These are phyloP conservation scores for Ophiostoma sp. DNA, from an alignment of 2,329 filamentous ascomycete genomes.

Conservation along the genomic window DNA sequence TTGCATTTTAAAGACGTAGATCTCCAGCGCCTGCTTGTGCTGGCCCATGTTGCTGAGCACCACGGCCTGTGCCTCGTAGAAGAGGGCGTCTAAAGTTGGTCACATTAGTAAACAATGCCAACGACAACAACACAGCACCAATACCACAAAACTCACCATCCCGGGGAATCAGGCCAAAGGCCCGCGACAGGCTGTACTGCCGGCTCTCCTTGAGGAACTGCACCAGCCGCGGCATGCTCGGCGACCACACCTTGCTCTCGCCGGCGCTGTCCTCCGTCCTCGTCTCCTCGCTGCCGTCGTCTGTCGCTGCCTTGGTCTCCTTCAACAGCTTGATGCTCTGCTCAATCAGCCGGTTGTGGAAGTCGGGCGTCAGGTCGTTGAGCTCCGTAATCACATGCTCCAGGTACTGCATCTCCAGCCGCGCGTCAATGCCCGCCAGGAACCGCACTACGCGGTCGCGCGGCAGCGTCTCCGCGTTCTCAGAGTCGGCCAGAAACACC, in stretches of 20 bases:
- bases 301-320: constrained; percentile 17
- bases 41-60: constrained; percentile 92
- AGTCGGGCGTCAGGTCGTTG: constrained; percentile 74
- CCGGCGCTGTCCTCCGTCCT: not conserved
- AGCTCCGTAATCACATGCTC: constrained; percentile 88
- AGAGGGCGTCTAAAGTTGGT: constrained; percentile 60
- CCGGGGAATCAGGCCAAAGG: constrained; percentile 69
- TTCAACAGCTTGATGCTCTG: constrained; percentile 57
- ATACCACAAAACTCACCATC: constrained; percentile 55
- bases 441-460: constrained; percentile 70
- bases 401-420: constrained; percentile 74
- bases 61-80: constrained; percentile 85
- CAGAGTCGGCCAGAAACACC: constrained; percentile 85
- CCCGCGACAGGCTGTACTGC: constrained; percentile 74
- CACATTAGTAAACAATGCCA: not conserved
- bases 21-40: constrained; percentile 91
- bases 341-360: constrained; percentile 79
- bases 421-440: constrained; percentile 61
- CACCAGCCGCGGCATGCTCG: constrained; percentile 62
- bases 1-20: constrained; percentile 91
- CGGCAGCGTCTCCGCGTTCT: constrained; percentile 87
- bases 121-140: constrained; percentile 12
- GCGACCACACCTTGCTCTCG: constrained; percentile 46
- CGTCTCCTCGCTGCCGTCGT: constrained; percentile 30
- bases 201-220: constrained; percentile 68